A percentile compares a stretch with the other conserved stretches of the same genome.
phyloP scores from a whole-genome alignment of 2,329 filamentous ascomycete genomes.

The Microdochium nivale region DNA sequence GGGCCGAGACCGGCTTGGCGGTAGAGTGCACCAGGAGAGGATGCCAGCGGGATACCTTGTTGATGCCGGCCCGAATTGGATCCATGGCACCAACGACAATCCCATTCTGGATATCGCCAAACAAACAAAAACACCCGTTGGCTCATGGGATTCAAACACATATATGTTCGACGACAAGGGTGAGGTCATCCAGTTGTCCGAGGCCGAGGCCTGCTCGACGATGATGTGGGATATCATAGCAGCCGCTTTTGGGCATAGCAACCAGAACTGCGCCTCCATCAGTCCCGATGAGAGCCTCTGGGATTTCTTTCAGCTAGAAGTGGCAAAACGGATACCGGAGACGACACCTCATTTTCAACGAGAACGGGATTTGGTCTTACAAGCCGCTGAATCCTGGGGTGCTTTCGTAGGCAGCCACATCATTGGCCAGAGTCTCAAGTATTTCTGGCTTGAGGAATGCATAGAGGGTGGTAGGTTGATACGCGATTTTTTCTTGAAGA shows the following conservation, averaged over 20 bases:
- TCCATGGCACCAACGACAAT: constrained; percentile 65
- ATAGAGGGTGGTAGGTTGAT: constrained; percentile 56
- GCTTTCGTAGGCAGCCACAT: constrained; percentile 61
- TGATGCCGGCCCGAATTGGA: constrained; percentile 71
- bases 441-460: constrained; percentile 71
- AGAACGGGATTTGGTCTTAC: constrained; percentile 34
- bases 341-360: constrained; percentile 27
- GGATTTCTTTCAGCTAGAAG: constrained; percentile 42
- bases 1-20: constrained; percentile 57
- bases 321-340: constrained; percentile 37
- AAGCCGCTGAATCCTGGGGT: constrained; percentile 59
- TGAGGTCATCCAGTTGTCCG: constrained; percentile 32
- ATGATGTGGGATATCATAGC: constrained; percentile 62
- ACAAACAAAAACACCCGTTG: constrained; percentile 44
- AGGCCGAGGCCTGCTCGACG: constrained; percentile 37
- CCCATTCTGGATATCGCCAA: constrained; percentile 60
- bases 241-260: constrained; percentile 59
- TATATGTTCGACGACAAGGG: constrained; percentile 51
- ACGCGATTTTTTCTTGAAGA: constrained; percentile 18
- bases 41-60: constrained; percentile 39
- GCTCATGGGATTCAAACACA: constrained; percentile 41
- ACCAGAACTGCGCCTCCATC: constrained; percentile 42
- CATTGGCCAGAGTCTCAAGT: constrained; percentile 60
- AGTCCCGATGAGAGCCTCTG: constrained; percentile 36
- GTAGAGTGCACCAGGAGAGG: constrained; percentile 46